These are phyloP conservation scores for Clarireedia paspali DNA, from an alignment of 2,329 filamentous ascomycete genomes.

Conservation along the genomic window DNA sequence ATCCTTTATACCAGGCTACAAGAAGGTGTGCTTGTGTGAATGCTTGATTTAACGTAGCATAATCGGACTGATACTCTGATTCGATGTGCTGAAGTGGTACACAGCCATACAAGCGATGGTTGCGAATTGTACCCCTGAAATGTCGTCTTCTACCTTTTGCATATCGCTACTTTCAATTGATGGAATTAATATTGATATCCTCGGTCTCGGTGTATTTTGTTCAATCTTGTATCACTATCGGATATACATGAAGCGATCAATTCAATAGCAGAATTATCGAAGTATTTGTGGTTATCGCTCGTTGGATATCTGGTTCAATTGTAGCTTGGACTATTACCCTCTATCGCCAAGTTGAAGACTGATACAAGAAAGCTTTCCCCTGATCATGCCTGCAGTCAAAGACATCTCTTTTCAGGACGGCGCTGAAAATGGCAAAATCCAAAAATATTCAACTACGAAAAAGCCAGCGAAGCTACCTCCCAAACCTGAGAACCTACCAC, in stretches of 20 bases:
- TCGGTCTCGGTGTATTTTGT: not conserved
- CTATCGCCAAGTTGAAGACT: not conserved
- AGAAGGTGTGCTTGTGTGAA: constrained; percentile 3
- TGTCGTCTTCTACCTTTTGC: constrained; percentile 1
- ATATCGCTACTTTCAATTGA: not conserved
- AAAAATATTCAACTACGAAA: not conserved
- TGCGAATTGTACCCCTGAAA: constrained; percentile 8
- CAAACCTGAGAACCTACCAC: constrained; percentile 6
- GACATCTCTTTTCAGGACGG: not conserved
- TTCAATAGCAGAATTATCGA: not conserved
- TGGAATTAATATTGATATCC: constrained; percentile 1
- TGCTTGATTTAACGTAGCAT: not conserved
- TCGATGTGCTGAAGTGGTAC: not conserved
- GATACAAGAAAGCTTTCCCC: not conserved
- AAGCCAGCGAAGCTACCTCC: constrained; percentile 1
- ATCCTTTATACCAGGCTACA: not conserved
- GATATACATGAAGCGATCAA: not conserved
- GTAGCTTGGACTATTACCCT: not conserved
- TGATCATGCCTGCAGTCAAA: not conserved
- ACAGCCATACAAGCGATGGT: constrained; percentile 4
- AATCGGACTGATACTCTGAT: not conserved
- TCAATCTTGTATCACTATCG: not conserved
- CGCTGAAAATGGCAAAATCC: not conserved
- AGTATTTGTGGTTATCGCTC: not conserved
- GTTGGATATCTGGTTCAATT: not conserved